These are phyloP conservation scores for Vigna reflexopilosa DNA, from an alignment of 306 rosid species.

Conservation along the genomic window DNA sequence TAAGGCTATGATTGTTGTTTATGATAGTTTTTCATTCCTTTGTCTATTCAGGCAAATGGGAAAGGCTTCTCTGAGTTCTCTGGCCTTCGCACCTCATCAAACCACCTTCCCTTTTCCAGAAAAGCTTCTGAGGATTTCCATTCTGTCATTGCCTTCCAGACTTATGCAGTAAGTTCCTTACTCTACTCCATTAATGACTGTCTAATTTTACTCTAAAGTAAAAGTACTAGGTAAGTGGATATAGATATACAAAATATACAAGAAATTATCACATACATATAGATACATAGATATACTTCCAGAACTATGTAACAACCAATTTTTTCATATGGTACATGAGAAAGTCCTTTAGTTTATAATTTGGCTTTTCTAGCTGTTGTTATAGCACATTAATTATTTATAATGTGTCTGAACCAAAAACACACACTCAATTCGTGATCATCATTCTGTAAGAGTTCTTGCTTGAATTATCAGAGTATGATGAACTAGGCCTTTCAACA, in stretches of 20 bases:
- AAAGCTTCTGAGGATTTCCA: constrained; percentile 79
- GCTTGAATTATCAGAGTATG: neutral
- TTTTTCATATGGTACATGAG: neutral
- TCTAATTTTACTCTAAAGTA: neutral
- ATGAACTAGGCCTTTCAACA: constrained; percentile 14
- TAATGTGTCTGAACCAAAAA: constrained; percentile 14
- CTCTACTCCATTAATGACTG: neutral
- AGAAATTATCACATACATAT: neutral
- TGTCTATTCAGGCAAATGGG: constrained; percentile 62
- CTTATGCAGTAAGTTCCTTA: constrained; percentile 77
- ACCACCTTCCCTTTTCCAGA: constrained; percentile 64
- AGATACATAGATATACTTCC: neutral
- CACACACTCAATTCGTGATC: neutral
- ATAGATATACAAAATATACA: neutral
- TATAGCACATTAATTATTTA: neutral
- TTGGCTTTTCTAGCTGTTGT: constrained; percentile 3
- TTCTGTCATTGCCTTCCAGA: constrained; percentile 77
- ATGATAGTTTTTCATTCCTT: neutral
- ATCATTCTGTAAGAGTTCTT: neutral
- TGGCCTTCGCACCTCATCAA: constrained; percentile 77
- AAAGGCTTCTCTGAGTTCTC: constrained; percentile 84
- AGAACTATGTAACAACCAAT: constrained; percentile 5
- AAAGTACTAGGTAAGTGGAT: neutral
- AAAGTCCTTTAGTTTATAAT: constrained; percentile 15
- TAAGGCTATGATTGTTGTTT: neutral